phyloP scores from a whole-genome alignment of 192 early-diverging fungal genomes.

The Linnemannia exigua region DNA sequence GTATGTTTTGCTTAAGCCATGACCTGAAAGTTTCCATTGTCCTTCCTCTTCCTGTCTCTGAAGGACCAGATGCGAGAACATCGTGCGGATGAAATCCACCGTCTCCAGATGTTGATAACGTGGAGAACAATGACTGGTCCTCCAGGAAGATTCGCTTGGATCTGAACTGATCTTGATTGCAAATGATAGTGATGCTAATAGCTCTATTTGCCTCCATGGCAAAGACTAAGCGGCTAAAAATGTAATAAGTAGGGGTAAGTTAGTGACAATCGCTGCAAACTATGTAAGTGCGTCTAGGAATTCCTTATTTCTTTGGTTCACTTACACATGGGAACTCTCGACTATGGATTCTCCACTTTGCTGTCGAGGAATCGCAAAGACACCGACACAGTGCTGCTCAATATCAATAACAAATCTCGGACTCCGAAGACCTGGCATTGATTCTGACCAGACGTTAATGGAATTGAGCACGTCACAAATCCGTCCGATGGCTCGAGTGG shows the following conservation, averaged over 20 bases:
- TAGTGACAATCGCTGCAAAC: background rate
- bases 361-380: conserved; percentile 25
- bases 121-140: conserved; percentile 9
- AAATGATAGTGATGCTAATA: conserved; percentile 25
- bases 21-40: conserved; percentile 30
- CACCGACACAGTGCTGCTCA: conserved; percentile 48
- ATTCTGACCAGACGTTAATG: conserved; percentile 24
- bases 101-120: background rate
- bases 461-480: conserved; percentile 49
- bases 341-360: background rate
- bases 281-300: background rate
- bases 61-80: background rate
- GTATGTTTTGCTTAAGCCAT: conserved; percentile 42
- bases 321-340: conserved; percentile 21
- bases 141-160: conserved; percentile 20
- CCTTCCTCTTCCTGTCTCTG: background rate
- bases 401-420: conserved; percentile 49
- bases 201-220: conserved; percentile 24
- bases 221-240: conserved; percentile 1
- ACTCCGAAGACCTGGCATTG: conserved; percentile 13
- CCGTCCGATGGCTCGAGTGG: conserved; percentile 23
- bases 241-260: background rate
- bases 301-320: background rate
- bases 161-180: conserved; percentile 15
- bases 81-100: conserved; percentile 22